Evolutionary conservation across 345 rosid genomes (phyloP).

Genomic region (Eucalyptus coolabah): DNA sequence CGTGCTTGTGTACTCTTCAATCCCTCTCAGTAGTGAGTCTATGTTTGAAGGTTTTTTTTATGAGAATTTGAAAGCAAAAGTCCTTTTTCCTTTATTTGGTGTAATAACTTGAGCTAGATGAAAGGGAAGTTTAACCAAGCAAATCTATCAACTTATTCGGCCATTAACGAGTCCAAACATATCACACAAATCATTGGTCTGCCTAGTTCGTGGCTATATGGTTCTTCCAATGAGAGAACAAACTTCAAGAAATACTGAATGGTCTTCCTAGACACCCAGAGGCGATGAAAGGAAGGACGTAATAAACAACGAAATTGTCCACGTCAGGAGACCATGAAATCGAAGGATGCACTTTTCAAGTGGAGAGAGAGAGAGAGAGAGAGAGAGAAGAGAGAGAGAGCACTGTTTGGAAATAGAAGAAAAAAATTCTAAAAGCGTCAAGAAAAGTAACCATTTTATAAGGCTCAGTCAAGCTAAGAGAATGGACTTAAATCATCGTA

Average conservation of each 20-base stretch:
- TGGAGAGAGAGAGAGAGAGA: no score
- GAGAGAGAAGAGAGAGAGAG: neutral
- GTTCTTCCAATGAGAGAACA: neutral
- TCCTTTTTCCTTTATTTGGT: no score
- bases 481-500: neutral
- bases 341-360: no score
- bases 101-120: no score
- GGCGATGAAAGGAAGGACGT: neutral
- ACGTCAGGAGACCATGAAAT: no score
- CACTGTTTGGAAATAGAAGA: neutral
- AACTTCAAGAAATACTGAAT: neutral
- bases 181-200: neutral
- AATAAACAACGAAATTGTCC: no score
- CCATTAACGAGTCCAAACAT: neutral
- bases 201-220: neutral
- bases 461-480: neutral
- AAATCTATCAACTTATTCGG: neutral
- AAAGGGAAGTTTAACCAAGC: no score
- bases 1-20: neutral
- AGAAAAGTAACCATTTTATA: neutral
- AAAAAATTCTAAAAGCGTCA: neutral
- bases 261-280: neutral
- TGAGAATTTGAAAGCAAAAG: no score
- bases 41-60: no score
- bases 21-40: neutral